Conservation (phyloP, 306 rosid genomes). For the Gastrolobium villosum region DNA sequence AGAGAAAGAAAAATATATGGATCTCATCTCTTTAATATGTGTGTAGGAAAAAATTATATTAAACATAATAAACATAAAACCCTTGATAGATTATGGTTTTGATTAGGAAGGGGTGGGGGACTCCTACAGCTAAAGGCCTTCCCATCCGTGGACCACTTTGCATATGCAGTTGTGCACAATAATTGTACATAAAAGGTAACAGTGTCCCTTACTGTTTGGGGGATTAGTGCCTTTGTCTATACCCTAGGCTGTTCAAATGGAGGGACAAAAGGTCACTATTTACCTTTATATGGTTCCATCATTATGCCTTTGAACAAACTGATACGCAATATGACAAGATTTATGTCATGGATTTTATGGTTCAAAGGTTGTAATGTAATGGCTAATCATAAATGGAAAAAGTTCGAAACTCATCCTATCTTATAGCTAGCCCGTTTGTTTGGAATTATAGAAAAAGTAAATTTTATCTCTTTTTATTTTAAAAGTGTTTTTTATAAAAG, state of each 20-base stretch:
- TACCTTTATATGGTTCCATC: slow-evolving; percentile 10
- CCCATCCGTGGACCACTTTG: slow-evolving; percentile 11
- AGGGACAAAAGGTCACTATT: slow-evolving; percentile 22
- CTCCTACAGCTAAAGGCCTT: background rate
- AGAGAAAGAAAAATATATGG: no score
- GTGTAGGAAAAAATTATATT: no score
- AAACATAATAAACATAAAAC: no score
- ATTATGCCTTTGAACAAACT: background rate
- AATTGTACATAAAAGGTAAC: slow-evolving; percentile 20
- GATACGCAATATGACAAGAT: background rate
- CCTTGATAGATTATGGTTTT: slow-evolving; percentile 12
- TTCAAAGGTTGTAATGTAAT: background rate
- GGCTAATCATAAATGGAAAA: background rate
- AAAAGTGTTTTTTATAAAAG: no score
- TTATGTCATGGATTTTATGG: background rate
- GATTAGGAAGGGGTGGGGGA: background rate
- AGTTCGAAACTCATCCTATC: no score
- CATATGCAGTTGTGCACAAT: slow-evolving; percentile 15
- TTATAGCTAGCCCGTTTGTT: no score
- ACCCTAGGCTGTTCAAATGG: slow-evolving; percentile 15
- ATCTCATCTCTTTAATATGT: no score
- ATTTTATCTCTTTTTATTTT: no score
- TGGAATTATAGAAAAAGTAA: no score
- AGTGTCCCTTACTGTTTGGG: background rate
- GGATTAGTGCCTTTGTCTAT: background rate